Evolutionary conservation across 345 rosid species (phyloP), one percentile per base, ranked within the genome.

Genomic region (Cardamine chenopodiifolia): DNA sequence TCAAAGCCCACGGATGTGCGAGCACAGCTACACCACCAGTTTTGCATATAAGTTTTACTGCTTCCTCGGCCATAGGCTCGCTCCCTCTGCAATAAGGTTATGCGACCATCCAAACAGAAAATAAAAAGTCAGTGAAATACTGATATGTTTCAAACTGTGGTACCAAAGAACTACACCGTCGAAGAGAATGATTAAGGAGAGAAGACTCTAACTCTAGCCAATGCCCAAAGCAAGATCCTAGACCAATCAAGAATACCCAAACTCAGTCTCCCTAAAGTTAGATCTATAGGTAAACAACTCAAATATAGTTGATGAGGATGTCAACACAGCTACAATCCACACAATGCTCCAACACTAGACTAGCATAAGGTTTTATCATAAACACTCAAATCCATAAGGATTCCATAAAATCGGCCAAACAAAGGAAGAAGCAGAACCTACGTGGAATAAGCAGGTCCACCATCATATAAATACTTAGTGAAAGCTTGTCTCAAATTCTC

Each of bases 1-100:
- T 90, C 80, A 95, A 78, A 26, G 91, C 90, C 99, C 99, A 95
- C 12, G 99, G 99, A 86, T 95, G 99, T 79, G 98, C 99, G 26
- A 95, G 86, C 47, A 95, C 97, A n/a, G 98, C 85, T 72, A 95
- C 75, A 53, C 98, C 99, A 47, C 99, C 99, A 0, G 98, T 90
- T 81, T 82, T 81, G 80, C 77, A 58, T 64, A 95, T 86, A 35
- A 95, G 73, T 78, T 73, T 81, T 67, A 95, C 88, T 13, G 96
- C 88, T 78, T 86, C 96, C 85, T 90, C 96, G 6, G 86, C 83
- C 45, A 60, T 80, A 82, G 98, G 97, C 82, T 95, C 99, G 8
- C 80, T 89, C 71, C 99, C 99, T 79, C 97, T 95, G 84, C 54
- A 45, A 44, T 9, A 76, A 50, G 48, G 6, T 32, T 45, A 69